phyloP scores from a whole-genome alignment of 768 basidiomycete species.

The Albatrellus ellisii region DNA sequence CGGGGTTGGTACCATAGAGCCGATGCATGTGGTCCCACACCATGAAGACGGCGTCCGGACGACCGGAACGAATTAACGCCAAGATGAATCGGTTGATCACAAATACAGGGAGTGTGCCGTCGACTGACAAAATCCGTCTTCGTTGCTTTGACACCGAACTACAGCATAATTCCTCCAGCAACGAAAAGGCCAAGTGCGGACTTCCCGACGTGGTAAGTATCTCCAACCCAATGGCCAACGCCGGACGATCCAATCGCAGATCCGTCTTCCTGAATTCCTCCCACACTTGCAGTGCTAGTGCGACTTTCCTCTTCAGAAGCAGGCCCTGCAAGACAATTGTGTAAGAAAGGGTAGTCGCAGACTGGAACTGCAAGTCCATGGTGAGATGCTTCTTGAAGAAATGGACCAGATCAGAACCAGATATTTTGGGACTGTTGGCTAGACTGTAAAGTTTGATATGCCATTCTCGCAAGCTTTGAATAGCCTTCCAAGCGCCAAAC shows the following conservation, averaged over 20 bases:
- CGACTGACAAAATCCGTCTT: background rate
- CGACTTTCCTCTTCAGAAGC: conserved; percentile 26
- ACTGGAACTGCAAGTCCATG: conserved; percentile 20
- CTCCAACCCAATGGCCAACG: conserved; percentile 37
- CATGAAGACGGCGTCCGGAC: conserved; percentile 50
- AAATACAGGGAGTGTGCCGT: background rate
- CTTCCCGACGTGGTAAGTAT: conserved; percentile 30
- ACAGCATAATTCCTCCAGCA: conserved; percentile 29
- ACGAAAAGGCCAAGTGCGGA: conserved; percentile 33
- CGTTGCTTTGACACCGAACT: too few species aligned
- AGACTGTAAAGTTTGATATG: too few species aligned
- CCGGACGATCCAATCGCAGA: conserved; percentile 29
- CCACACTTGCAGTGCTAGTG: conserved; percentile 25
- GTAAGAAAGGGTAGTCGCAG: conserved; percentile 32
- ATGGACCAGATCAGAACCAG: conserved; percentile 22
- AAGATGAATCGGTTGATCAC: conserved; percentile 27
- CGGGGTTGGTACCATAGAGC: conserved; percentile 45
- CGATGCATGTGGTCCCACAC: conserved; percentile 55
- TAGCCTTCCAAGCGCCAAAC: too few species aligned
- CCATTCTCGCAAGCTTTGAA: too few species aligned
- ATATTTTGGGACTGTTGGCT: conserved; percentile 1
- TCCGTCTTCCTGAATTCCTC: conserved; percentile 2
- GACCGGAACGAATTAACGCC: conserved; percentile 33
- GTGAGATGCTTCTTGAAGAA: conserved; percentile 24
- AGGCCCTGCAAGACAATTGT: conserved; percentile 44